These are phyloP conservation scores for Cladosporium halotolerans DNA, from an alignment of 2,329 filamentous ascomycete species.

Conservation along the genomic window DNA sequence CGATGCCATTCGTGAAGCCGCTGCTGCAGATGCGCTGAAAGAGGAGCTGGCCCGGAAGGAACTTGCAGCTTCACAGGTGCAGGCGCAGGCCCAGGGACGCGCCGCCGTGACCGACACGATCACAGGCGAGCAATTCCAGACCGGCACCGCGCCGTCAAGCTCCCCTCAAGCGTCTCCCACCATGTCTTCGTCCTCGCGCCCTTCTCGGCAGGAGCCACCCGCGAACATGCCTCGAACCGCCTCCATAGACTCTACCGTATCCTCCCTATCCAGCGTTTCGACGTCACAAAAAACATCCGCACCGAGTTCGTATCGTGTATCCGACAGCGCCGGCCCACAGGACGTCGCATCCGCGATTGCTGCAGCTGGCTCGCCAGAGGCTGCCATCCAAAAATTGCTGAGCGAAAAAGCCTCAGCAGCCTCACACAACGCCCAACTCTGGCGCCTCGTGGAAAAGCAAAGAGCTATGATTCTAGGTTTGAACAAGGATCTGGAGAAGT, in stretches of 20 bases:
- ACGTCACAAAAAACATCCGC: constrained; percentile 28
- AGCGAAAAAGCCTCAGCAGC: constrained; percentile 87
- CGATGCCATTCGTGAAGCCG: constrained; percentile 21
- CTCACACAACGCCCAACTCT: constrained; percentile 86
- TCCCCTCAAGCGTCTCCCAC: constrained; percentile 31
- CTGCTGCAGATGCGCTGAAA: constrained; percentile 22
- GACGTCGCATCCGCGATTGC: constrained; percentile 76
- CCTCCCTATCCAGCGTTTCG: constrained; percentile 43
- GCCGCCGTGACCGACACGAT: constrained; percentile 13
- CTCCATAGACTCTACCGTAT: constrained; percentile 91
- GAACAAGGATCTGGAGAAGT: constrained; percentile 87
- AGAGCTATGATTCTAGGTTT: constrained; percentile 86
- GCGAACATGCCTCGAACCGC: constrained; percentile 55
- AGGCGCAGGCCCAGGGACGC: constrained; percentile 2
- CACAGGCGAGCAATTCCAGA: constrained; percentile 8
- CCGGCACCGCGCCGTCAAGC: constrained; percentile 20
- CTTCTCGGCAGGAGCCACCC: constrained; percentile 14
- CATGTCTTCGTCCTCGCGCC: constrained; percentile 32
- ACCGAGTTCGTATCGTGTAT: constrained; percentile 39
- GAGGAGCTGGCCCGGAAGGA: constrained; percentile 18
- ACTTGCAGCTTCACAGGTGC: neutral
- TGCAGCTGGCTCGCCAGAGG: constrained; percentile 81
- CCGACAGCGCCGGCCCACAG: constrained; percentile 53
- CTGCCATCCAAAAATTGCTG: constrained; percentile 77
- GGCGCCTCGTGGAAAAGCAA: constrained; percentile 95